A percentile compares a stretch with the other conserved stretches of the same genome.
Conservation (phyloP, 2,329 filamentous ascomycete species). For the Alternaria brassicicola region DNA sequence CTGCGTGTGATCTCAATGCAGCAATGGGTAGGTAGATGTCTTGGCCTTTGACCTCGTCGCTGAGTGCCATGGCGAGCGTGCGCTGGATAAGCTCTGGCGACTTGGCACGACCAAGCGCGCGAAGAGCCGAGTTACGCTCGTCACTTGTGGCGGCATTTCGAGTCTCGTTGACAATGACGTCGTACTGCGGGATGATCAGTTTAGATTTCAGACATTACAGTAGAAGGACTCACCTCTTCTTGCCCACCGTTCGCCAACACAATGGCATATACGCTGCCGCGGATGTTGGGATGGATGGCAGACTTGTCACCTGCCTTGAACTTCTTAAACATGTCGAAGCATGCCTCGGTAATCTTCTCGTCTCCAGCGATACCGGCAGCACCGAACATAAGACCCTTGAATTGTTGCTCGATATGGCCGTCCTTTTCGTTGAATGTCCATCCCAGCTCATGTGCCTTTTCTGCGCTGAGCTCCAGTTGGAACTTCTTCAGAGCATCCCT, state of each 20-base stretch:
- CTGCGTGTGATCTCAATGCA: conserved; percentile 75
- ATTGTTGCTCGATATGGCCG: conserved; percentile 89
- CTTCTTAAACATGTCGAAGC: conserved; percentile 88
- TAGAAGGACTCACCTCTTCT: conserved; percentile 66
- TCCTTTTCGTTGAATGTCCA: conserved; percentile 87
- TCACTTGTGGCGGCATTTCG: conserved; percentile 76
- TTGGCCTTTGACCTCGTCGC: conserved; percentile 87
- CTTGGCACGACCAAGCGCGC: conserved; percentile 78
- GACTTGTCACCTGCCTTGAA: conserved; percentile 78
- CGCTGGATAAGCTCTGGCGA: conserved; percentile 80
- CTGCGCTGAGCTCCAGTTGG: conserved; percentile 76
- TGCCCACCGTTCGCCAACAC: conserved; percentile 82
- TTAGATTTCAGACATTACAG: neutral
- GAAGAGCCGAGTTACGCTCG: conserved; percentile 90
- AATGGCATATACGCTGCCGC: conserved; percentile 84
- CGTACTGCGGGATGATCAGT: conserved; percentile 62
- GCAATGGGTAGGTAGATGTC: conserved; percentile 90
- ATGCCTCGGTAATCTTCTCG: conserved; percentile 74
- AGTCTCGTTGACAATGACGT: conserved; percentile 77
- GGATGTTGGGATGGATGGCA: conserved; percentile 90
- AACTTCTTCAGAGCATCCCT: conserved; percentile 82
- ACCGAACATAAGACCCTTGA: conserved; percentile 90
- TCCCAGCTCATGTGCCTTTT: conserved; percentile 83
- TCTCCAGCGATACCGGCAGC: conserved; percentile 82
- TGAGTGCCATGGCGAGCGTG: conserved; percentile 76